These are phyloP conservation scores for Cercospora beticola DNA, from an alignment of 2,329 filamentous ascomycete species.

Conservation along the genomic window DNA sequence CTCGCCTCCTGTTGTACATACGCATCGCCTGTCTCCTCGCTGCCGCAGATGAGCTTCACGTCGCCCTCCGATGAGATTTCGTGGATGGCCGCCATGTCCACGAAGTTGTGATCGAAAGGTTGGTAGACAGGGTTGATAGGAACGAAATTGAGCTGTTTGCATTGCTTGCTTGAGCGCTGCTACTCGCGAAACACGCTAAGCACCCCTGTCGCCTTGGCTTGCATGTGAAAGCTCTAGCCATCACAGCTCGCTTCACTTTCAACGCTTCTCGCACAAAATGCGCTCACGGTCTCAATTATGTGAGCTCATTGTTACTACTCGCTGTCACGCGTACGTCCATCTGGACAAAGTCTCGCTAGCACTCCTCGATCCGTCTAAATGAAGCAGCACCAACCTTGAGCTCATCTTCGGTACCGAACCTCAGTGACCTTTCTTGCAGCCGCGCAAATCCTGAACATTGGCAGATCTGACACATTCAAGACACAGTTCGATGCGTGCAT, in stretches of 20 bases:
- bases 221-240: neutral
- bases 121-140: neutral
- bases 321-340: too few species aligned
- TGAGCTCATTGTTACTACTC: too few species aligned
- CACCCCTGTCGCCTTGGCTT: neutral
- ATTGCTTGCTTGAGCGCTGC: neutral
- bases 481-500: too few species aligned
- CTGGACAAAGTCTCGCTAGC: too few species aligned
- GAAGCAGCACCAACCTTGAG: neutral
- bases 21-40: neutral
- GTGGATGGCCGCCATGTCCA: neutral
- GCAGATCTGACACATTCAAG: neutral
- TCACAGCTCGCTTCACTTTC: neutral
- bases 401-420: neutral
- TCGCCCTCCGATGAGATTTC: constrained; percentile 42
- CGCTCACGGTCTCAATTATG: too few species aligned
- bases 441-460: neutral
- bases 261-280: too few species aligned
- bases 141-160: neutral
- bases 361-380: too few species aligned
- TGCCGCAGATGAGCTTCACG: constrained; percentile 8
- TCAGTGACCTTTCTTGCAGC: neutral
- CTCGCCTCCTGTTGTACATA: neutral
- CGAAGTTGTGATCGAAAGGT: neutral
- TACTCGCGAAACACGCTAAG: neutral